Percentiles rank a stretch among this genome's conserved stretches.
These are phyloP conservation scores for Candida hispaniensis DNA, from an alignment of 805 yeast genomes.

Conservation along the genomic window DNA sequence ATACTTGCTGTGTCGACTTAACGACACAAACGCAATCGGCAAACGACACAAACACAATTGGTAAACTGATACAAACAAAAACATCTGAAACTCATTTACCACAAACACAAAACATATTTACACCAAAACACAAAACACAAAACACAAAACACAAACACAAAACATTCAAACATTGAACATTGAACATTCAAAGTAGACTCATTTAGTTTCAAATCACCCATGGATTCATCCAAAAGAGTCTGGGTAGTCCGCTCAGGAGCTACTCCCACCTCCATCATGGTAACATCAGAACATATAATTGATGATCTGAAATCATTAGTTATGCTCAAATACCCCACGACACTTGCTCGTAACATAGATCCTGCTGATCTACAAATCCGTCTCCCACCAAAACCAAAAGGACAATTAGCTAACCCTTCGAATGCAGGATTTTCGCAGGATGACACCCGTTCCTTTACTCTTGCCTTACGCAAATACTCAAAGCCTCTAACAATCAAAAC, in stretches of 20 bases:
- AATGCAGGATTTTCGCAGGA: conserved; percentile 1
- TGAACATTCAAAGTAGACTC: too few species aligned
- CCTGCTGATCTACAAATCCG: conserved; percentile 47
- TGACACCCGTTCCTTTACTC: conserved; percentile 9
- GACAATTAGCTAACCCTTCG: background rate
- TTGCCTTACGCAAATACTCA: conserved; percentile 6
- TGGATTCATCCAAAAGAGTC: conserved; percentile 19
- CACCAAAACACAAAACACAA: too few species aligned
- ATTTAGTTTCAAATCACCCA: too few species aligned
- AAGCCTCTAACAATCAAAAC: conserved; percentile 13
- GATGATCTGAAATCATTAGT: conserved; percentile 73
- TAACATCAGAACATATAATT: conserved; percentile 51
- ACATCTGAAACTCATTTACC: too few species aligned
- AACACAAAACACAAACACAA: too few species aligned
- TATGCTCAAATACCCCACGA: conserved; percentile 53
- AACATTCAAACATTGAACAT: too few species aligned
- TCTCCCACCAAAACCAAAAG: conserved; percentile 8
- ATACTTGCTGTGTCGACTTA: too few species aligned
- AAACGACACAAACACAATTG: too few species aligned
- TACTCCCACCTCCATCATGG: conserved; percentile 57
- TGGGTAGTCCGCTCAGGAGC: conserved; percentile 32
- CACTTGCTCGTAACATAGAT: conserved; percentile 50
- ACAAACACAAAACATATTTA: too few species aligned
- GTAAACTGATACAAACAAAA: too few species aligned
- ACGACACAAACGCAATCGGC: too few species aligned